phyloP scores from a whole-genome alignment of 768 basidiomycete genomes.

The Kwoniella bestiolae region DNA sequence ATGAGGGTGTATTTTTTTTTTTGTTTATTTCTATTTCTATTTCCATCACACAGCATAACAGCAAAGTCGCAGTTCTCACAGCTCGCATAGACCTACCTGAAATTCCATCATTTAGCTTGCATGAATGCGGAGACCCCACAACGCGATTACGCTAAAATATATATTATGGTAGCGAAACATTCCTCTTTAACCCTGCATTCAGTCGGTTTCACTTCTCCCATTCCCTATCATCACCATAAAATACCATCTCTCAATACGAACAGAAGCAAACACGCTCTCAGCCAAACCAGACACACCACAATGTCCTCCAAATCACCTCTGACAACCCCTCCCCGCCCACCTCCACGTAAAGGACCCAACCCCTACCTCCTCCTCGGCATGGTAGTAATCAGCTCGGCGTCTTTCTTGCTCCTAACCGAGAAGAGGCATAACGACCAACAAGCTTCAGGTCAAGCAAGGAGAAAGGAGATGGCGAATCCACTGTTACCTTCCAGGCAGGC shows the following conservation, averaged over 20 bases:
- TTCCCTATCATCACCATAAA: background rate
- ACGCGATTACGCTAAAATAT: background rate
- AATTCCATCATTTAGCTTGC: background rate
- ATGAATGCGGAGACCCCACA: background rate
- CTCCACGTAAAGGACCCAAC: conserved; percentile 45
- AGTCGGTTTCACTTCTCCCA: background rate
- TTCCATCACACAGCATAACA: background rate
- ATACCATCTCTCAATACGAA: background rate
- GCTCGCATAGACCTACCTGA: background rate
- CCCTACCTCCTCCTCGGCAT: conserved; percentile 46
- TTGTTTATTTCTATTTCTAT: too few species aligned
- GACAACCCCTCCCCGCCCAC: conserved; percentile 16
- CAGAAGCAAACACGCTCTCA: too few species aligned
- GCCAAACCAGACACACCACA: too few species aligned
- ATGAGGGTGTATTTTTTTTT: background rate
- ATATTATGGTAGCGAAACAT: background rate
- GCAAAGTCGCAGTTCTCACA: background rate
- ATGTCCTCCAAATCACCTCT: background rate
- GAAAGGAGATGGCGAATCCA: conserved; percentile 35
- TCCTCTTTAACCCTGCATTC: background rate
- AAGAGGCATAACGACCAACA: conserved; percentile 32
- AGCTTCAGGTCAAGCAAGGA: conserved; percentile 15
- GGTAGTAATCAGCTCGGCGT: conserved; percentile 32
- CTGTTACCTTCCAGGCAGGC: conserved; percentile 33
- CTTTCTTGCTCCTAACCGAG: conserved; percentile 41